phyloP scores from a whole-genome alignment of 2,329 filamentous ascomycete species.

The Neonectria sp. region DNA sequence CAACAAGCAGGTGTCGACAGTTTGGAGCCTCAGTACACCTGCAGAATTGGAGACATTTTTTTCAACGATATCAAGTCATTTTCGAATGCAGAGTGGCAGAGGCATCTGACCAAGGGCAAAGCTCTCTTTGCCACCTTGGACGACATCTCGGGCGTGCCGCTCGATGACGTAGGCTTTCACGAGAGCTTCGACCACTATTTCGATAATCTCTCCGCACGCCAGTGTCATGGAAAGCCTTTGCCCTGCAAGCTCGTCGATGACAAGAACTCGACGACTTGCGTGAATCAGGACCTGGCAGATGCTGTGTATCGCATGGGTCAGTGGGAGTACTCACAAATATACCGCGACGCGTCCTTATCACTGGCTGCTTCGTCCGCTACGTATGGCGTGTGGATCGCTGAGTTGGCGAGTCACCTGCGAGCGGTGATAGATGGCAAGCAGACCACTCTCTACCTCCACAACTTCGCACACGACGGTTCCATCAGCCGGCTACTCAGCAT shows the following conservation, averaged over 20 bases:
- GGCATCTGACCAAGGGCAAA: conserved; percentile 72
- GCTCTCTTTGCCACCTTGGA: conserved; percentile 75
- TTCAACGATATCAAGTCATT: conserved; percentile 62
- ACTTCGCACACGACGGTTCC: conserved; percentile 85
- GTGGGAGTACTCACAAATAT: conserved; percentile 86
- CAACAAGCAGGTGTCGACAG: conserved; percentile 74
- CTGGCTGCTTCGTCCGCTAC: conserved; percentile 73
- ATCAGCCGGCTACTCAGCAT: conserved; percentile 77
- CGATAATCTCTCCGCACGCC: conserved; percentile 84
- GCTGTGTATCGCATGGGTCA: conserved; percentile 82
- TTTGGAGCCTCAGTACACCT: conserved; percentile 81
- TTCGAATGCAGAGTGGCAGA: conserved; percentile 69
- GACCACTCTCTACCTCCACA: conserved; percentile 74
- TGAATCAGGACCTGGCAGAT: conserved; percentile 75
- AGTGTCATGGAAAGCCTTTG: conserved; percentile 81
- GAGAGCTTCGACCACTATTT: conserved; percentile 85
- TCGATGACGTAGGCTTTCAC: conserved; percentile 75
- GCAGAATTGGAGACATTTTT: conserved; percentile 64
- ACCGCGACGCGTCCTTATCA: conserved; percentile 76
- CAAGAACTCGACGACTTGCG: conserved; percentile 67
- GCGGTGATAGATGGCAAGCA: conserved; percentile 60
- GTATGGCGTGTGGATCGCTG: conserved; percentile 82
- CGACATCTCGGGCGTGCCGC: conserved; percentile 75
- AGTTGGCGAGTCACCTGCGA: conserved; percentile 77
- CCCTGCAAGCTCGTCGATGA: conserved; percentile 73